Percentiles rank a stretch among this genome's conserved stretches.
These are phyloP conservation scores for Aspergillus quadricinctus DNA, from an alignment of 2,329 filamentous ascomycete genomes.

Conservation along the genomic window DNA sequence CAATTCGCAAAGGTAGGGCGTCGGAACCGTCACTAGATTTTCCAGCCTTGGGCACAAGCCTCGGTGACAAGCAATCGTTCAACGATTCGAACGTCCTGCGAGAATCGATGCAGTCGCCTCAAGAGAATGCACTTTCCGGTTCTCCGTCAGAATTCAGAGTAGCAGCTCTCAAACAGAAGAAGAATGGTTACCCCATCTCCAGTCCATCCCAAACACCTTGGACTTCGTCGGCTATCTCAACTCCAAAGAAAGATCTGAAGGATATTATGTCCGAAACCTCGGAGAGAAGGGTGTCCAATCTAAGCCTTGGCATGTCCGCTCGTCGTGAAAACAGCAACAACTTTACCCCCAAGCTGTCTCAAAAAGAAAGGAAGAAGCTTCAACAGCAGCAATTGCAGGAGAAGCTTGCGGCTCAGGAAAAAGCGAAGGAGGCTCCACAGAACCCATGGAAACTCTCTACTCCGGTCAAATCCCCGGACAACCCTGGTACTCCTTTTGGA, in stretches of 20 bases:
- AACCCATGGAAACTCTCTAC: conserved; percentile 62
- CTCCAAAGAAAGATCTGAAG: conserved; percentile 66
- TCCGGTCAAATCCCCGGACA: conserved; percentile 11
- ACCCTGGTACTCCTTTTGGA: conserved; percentile 33
- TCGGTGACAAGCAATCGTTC: conserved; percentile 23
- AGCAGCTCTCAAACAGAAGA: conserved; percentile 18
- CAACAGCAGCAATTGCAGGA: conserved; percentile 61
- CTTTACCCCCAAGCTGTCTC: conserved; percentile 65
- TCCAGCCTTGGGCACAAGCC: conserved; percentile 22
- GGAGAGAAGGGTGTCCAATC: conserved; percentile 46
- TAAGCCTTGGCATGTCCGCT: conserved; percentile 49
- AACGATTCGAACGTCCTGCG: conserved; percentile 24
- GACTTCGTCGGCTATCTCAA: conserved; percentile 51
- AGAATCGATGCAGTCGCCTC: conserved; percentile 25
- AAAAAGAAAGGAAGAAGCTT: conserved; percentile 86
- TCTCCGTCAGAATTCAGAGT: conserved; percentile 23
- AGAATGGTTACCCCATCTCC: conserved; percentile 20
- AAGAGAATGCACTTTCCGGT: conserved; percentile 13
- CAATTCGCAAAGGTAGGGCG: conserved; percentile 17
- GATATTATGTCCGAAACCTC: conserved; percentile 68
- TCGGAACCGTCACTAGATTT: conserved; percentile 22
- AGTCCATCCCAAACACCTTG: conserved; percentile 45
- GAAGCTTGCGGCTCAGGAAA: conserved; percentile 28
- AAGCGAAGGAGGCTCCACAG: conserved; percentile 31
- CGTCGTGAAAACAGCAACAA: conserved; percentile 39